Base-by-base conservation (phyloP, 805 yeast genomes). In the Pichia californica region DNA sequence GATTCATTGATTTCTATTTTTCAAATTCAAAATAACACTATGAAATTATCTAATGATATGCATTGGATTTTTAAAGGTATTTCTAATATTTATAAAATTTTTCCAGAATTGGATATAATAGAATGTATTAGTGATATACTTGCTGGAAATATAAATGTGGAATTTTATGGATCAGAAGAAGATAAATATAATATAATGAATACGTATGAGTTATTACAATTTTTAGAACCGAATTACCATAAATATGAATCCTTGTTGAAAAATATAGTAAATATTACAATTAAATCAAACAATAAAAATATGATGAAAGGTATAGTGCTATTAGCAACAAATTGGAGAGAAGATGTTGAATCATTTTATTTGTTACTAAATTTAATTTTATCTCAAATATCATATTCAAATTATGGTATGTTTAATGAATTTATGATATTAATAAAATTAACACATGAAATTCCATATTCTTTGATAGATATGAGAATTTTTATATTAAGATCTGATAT, bases 401-500 rank as follows among this genome's bases (percentile, higher is more conserved):
- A 43, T 26, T 21, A 14, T 16, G n/a, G 9, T 10, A 26, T 43
- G 3, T 10, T 38, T 5, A n/a, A 33, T 16, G 43, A 43, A 23
- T 9, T 43, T 5, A 13, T 43, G 13, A 25, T 28, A 14, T 13
- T 43, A 4, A 5, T 16, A n/a, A 15, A 25, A 19, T 33, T 46
- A 7, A 36, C 54, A 15, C 42, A 51, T 26, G 39, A 36, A 11
- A 32, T 64, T 0, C 63, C 69, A 3, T 46, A 49, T 29, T 27
- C 39, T 2, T 29, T 48, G 1, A 42, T 66, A 4, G 42, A 43
- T 6, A 45, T 61, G 0, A 36, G 53, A 3, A 54, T 51, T 27
- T 42, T 73, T 13, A 58, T 73, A 1, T 50, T 70, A 0, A 73
- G 75, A 0, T 71, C 74, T 0, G 38, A 66, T 1, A 42, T 75